phyloP scores from a whole-genome alignment of 441 rosid genomes.

The Hypseocharis bilobata region DNA sequence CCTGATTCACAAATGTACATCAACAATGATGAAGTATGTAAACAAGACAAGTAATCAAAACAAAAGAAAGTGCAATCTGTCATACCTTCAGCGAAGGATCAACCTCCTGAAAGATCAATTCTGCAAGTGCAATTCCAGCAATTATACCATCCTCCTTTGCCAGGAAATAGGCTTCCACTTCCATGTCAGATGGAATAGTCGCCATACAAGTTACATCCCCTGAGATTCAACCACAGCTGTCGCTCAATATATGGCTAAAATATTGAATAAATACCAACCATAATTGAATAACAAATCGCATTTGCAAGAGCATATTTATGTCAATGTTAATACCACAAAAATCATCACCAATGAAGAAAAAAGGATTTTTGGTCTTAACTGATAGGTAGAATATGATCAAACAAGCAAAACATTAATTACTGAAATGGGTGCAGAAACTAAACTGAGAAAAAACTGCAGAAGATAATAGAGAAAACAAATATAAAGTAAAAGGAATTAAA shows the following conservation, averaged over 20 bases:
- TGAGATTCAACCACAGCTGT: constrained; percentile 31
- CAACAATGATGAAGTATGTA: constrained; percentile 18
- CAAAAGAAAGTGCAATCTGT: background rate
- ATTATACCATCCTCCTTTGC: constrained; percentile 79
- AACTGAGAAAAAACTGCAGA: background rate
- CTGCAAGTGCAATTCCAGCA: constrained; percentile 72
- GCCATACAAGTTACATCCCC: constrained; percentile 93
- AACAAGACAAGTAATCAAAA: constrained; percentile 17
- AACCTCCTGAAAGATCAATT: constrained; percentile 66
- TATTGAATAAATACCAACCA: background rate
- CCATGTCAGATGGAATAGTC: constrained; percentile 67
- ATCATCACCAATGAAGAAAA: background rate
- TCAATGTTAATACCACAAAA: background rate
- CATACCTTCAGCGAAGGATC: constrained; percentile 71
- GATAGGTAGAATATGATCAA: background rate
- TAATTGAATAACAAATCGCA: background rate
- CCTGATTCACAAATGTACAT: constrained; percentile 33
- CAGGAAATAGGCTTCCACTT: constrained; percentile 84
- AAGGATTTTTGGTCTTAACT: background rate
- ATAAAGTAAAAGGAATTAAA: constrained; percentile 17
- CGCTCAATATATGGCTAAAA: constrained; percentile 4
- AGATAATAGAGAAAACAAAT: background rate
- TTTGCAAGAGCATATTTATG: background rate
- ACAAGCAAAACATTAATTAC: background rate
- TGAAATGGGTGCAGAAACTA: background rate